Evolutionary conservation across 768 basidiomycete species (phyloP), one percentile per base, ranked within the genome.

Genomic region (Leucocoprinus birnbaumii): DNA sequence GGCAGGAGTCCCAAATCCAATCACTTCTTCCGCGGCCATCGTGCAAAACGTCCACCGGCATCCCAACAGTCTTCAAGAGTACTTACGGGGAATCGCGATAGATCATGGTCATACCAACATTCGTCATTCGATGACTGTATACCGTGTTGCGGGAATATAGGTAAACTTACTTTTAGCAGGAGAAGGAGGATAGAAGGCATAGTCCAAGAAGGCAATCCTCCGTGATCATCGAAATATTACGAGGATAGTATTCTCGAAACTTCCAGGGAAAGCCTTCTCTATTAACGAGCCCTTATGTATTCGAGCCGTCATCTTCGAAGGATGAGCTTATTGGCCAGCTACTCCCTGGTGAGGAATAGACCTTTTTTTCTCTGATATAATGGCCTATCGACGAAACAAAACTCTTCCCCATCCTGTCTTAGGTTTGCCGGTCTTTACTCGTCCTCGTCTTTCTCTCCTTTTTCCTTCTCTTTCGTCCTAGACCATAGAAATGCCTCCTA

Each of bases 281-380:
- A 31, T 13, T 48, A 18, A 42, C 9, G 41, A 31, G 26, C 2
- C 27, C 27, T 37, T 40, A 38, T 54, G 37, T 47, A 47, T 47
- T 7, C 37, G 16, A 44, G n/a, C 40, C 37, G 37, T 16, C 25
- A 21, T 52, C 42, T 35, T 42, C 53, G 38, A 48, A 55, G 53
- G 10, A 41, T 42, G 25, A 55, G 46, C 47, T 48, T 44, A 55
- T 59, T 54, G 54, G 54, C n/a, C 42, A 25, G n/a, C 14, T 14
- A 18, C 14, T 25, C 8, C 26, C n/a, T n/a, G n/a, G n/a, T n/a
- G n/a, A n/a, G n/a, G n/a, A n/a, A n/a, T 19, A 52, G 47, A 34
- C 47, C 53, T 50, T 51, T 51, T 49, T 18, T 18, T 1, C 38
- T 31, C 3, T 7, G 22, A 55, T 48, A 38, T 48, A 48, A 40